A percentile compares a stretch with the other conserved stretches of the same genome.
Conservation (phyloP, 2,329 filamentous ascomycete species). For the Lasiodiplodia gonubiensis region DNA sequence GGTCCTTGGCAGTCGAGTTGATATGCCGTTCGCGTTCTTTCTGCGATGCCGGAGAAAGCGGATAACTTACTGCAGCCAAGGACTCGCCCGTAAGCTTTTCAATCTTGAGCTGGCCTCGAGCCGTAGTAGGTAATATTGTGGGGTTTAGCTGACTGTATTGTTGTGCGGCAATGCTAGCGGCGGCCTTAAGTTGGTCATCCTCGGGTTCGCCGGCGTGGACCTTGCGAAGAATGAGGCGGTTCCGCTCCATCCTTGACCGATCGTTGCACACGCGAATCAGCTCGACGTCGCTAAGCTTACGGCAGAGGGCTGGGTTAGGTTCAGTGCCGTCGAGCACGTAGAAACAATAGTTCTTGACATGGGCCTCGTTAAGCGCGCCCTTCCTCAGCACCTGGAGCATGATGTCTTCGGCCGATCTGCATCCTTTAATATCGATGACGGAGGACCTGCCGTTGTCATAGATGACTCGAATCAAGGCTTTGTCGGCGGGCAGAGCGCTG, state of each 20-base stretch:
- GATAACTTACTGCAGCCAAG: conserved; percentile 83
- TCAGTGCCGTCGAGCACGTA: conserved; percentile 89
- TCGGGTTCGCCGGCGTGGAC: conserved; percentile 93
- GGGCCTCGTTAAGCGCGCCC: conserved; percentile 84
- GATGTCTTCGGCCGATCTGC: conserved; percentile 89
- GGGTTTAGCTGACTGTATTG: conserved; percentile 71
- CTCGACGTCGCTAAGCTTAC: conserved; percentile 83
- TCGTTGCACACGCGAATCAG: conserved; percentile 91
- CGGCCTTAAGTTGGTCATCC: conserved; percentile 81
- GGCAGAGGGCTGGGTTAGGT: conserved; percentile 78
- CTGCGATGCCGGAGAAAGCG: conserved; percentile 78
- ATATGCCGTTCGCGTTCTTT: conserved; percentile 71
- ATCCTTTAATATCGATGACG: conserved; percentile 90
- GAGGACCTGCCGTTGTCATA: conserved; percentile 90
- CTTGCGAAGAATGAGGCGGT: conserved; percentile 86
- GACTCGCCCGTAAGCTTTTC: conserved; percentile 88
- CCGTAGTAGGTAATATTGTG: conserved; percentile 64
- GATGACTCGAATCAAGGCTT: conserved; percentile 90
- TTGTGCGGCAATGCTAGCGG: conserved; percentile 86
- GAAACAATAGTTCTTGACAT: conserved; percentile 95
- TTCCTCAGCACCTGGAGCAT: conserved; percentile 89
- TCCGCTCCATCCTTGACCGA: conserved; percentile 81
- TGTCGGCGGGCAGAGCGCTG: conserved; percentile 81
- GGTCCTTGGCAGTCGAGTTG: conserved; percentile 56
- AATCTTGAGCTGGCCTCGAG: conserved; percentile 83